Percentiles rank a stretch among this genome's conserved stretches.
These are phyloP conservation scores for Madurella mycetomatis DNA, from an alignment of 2,329 filamentous ascomycete genomes.

Conservation along the genomic window DNA sequence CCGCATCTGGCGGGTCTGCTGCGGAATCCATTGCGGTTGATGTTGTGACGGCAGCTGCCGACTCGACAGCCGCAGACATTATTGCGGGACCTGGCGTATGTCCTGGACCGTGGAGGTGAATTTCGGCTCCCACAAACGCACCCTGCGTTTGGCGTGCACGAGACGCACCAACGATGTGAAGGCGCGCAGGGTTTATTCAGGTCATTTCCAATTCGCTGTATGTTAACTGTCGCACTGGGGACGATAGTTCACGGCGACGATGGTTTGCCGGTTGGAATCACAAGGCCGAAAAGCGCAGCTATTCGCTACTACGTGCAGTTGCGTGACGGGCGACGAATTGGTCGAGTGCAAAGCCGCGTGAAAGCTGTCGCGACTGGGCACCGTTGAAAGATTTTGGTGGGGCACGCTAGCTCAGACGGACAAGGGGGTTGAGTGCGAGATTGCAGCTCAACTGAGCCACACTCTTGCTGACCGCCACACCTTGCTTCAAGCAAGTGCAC, in stretches of 20 bases:
- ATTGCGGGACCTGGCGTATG: neutral
- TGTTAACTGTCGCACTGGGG: neutral
- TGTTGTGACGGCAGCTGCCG: neutral
- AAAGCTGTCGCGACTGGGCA: neutral
- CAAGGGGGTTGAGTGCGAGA: slow-evolving; percentile 2
- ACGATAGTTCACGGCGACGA: neutral
- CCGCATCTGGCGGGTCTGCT: slow-evolving; percentile 6
- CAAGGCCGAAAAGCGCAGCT: neutral
- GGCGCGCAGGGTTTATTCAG: neutral
- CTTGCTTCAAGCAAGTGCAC: neutral
- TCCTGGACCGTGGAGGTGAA: neutral
- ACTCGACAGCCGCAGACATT: slow-evolving; percentile 17
- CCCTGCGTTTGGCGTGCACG: neutral
- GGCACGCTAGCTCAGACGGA: neutral
- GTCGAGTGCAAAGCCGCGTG: neutral
- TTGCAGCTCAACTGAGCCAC: slow-evolving; percentile 5
- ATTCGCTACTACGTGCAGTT: neutral
- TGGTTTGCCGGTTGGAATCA: too few relatives aligned
- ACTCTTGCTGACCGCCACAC: neutral
- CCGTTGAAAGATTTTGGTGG: slow-evolving; percentile 14
- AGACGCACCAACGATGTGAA: neutral
- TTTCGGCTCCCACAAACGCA: neutral
- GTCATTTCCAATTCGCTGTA: slow-evolving; percentile 4
- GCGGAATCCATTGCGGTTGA: neutral
- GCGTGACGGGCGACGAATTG: too few relatives aligned